Percentiles rank a stretch among this genome's conserved stretches.
phyloP scores from a whole-genome alignment of 2,329 filamentous ascomycete genomes.

The Eutypa lata region DNA sequence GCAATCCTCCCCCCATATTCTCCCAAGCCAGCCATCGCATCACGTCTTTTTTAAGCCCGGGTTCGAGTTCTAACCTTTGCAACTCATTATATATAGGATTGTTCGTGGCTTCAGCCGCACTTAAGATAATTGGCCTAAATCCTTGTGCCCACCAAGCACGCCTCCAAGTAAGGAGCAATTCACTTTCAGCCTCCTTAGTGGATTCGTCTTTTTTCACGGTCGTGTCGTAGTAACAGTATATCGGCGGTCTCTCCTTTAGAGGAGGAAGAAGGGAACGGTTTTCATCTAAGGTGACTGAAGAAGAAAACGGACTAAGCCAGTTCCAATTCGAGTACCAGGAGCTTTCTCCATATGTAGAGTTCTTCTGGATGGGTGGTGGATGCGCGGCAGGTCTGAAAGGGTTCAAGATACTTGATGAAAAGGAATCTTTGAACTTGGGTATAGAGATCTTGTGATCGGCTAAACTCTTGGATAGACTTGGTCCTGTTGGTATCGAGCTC shows the following conservation, averaged over 20 bases:
- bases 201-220: constrained; percentile 59
- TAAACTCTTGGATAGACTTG: constrained; percentile 45
- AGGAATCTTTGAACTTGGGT: constrained; percentile 43
- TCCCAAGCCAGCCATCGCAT: constrained; percentile 92
- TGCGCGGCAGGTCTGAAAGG: constrained; percentile 70
- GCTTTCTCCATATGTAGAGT: constrained; percentile 74
- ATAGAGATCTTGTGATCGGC: constrained; percentile 49
- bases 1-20: constrained; percentile 78
- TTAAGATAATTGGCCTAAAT: constrained; percentile 80
- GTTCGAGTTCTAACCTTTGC: constrained; percentile 59
- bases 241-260: constrained; percentile 62
- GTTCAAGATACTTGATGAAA: constrained; percentile 52
- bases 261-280: constrained; percentile 81
- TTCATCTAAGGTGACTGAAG: constrained; percentile 74
- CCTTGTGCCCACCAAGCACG: constrained; percentile 95
- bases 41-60: constrained; percentile 64
- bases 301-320: constrained; percentile 89
- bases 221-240: constrained; percentile 90
- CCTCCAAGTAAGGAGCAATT: constrained; percentile 81
- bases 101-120: constrained; percentile 74
- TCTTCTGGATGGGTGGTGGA: constrained; percentile 68
- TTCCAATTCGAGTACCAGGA: constrained; percentile 88
- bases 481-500: constrained; percentile 43
- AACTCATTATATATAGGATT: constrained; percentile 76
- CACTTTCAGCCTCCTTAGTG: constrained; percentile 69